Evolutionary conservation across 805 yeast species (phyloP).

Genomic region (Cyberlindnera bimundalis): DNA sequence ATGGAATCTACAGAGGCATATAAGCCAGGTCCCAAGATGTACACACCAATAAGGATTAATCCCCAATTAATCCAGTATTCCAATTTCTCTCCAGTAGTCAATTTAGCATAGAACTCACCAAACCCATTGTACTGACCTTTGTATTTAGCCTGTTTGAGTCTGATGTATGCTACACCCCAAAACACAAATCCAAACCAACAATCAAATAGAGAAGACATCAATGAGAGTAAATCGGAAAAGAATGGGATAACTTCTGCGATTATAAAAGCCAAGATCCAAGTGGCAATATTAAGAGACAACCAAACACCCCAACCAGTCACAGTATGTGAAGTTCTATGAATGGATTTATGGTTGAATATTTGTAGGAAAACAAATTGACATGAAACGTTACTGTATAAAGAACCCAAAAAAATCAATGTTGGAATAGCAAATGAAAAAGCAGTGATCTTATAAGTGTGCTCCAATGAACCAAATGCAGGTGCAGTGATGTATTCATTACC

Average conservation of each 20-base stretch:
- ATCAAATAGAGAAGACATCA: slow-evolving; percentile 60
- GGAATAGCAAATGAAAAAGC: slow-evolving; percentile 63
- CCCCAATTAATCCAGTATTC: slow-evolving; percentile 35
- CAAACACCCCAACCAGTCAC: slow-evolving; percentile 50
- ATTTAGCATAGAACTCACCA: slow-evolving; percentile 28
- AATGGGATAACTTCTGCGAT: slow-evolving; percentile 65
- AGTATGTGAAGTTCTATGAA: slow-evolving; percentile 47
- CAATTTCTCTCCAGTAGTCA: slow-evolving; percentile 33
- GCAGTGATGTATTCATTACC: slow-evolving; percentile 53
- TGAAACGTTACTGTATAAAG: slow-evolving; percentile 52
- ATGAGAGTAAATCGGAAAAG: slow-evolving; percentile 51
- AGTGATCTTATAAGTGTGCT: slow-evolving; percentile 44
- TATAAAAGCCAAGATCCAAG: slow-evolving; percentile 54
- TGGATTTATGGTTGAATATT: slow-evolving; percentile 40
- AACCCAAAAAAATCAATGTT: slow-evolving; percentile 52
- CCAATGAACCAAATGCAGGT: slow-evolving; percentile 56
- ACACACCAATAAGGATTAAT: slow-evolving; percentile 46
- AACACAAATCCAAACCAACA: slow-evolving; percentile 66
- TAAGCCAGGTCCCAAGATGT: slow-evolving; percentile 57
- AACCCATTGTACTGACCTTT: slow-evolving; percentile 28
- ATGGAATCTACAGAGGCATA: slow-evolving; percentile 56
- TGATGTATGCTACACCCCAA: slow-evolving; percentile 58
- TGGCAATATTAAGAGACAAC: slow-evolving; percentile 39
- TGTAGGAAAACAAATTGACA: slow-evolving; percentile 48
- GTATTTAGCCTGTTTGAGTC: slow-evolving; percentile 37